These are phyloP conservation scores for Boletellus dicymbophilus DNA, from an alignment of 1,284 basidiomycete species.

Conservation along the genomic window DNA sequence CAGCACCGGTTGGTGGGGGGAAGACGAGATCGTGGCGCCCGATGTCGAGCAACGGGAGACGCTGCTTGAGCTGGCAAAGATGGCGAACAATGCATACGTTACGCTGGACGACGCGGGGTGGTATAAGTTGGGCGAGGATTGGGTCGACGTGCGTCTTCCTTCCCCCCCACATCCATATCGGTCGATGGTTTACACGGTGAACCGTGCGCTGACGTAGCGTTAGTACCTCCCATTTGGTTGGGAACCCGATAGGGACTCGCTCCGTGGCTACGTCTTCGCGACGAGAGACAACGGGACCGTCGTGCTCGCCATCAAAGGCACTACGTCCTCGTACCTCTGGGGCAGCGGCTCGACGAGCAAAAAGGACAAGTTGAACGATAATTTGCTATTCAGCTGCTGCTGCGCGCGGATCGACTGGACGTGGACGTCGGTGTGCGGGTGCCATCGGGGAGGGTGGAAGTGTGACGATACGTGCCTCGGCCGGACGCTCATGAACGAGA, in stretches of 20 bases:
- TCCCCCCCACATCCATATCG: no score
- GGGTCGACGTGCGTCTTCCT: conserved; percentile 58
- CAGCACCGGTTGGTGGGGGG: conserved; percentile 67
- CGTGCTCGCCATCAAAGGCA: conserved; percentile 93
- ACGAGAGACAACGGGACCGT: conserved; percentile 84
- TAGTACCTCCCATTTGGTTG: conserved; percentile 93
- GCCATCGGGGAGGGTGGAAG: conserved; percentile 80
- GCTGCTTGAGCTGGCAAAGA: conserved; percentile 86
- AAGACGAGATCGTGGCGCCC: conserved; percentile 61
- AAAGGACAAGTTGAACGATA: conserved; percentile 96
- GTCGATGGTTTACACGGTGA: neutral
- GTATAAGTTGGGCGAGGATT: conserved; percentile 73
- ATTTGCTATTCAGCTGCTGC: conserved; percentile 97
- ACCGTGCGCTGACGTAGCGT: conserved; percentile 44
- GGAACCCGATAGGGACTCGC: conserved; percentile 85
- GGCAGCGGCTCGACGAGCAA: conserved; percentile 83
- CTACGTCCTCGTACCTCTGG: conserved; percentile 79
- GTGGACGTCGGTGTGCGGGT: conserved; percentile 95
- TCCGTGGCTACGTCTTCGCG: conserved; percentile 91
- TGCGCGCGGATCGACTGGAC: conserved; percentile 94
- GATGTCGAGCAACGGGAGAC: conserved; percentile 80
- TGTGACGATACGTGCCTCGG: conserved; percentile 88
- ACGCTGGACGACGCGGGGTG: conserved; percentile 62
- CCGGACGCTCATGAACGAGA: conserved; percentile 77
- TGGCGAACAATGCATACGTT: conserved; percentile 92